A percentile compares a stretch with the other conserved stretches of the same genome.
phyloP scores from a whole-genome alignment of 371 early-diverging fungal genomes.

The Caulochytrium protostelioides region DNA sequence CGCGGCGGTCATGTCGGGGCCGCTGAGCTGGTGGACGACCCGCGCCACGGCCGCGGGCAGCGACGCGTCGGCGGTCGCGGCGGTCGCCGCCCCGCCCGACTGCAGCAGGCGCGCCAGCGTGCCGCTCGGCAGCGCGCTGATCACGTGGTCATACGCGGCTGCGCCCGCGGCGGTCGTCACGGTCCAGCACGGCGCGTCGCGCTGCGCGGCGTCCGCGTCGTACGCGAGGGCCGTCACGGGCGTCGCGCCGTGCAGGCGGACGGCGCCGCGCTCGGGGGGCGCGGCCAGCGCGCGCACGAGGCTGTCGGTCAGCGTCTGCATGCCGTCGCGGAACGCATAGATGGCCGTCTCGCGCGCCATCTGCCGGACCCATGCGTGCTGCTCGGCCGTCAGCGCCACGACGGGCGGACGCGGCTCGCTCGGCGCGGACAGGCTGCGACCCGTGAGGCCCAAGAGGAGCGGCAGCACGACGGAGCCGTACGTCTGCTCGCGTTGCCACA shows the following conservation, averaged over 20 bases:
- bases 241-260: not conserved
- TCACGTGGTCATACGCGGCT: slow-evolving; percentile 35
- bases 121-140: slow-evolving; percentile 40
- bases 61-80: not conserved
- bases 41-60: not conserved
- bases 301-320: slow-evolving; percentile 42
- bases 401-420: slow-evolving; percentile 7
- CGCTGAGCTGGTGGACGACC: no score
- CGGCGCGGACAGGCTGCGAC: slow-evolving; percentile 14
- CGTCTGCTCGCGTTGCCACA: slow-evolving; percentile 41
- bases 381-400: slow-evolving; percentile 6
- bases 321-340: slow-evolving; percentile 55
- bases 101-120: slow-evolving; percentile 5
- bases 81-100: not conserved
- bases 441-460: slow-evolving; percentile 9
- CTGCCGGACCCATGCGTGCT: slow-evolving; percentile 1
- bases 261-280: no score
- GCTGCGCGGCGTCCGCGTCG: not conserved
- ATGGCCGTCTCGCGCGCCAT: slow-evolving; percentile 32
- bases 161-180: slow-evolving; percentile 3
- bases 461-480: slow-evolving; percentile 40
- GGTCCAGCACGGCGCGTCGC: not conserved
- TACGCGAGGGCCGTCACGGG: not conserved
- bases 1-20: no score
- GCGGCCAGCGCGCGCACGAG: slow-evolving; percentile 23